A percentile compares a stretch with the other conserved stretches of the same genome.
These are phyloP conservation scores for Zygotorulaspora sp. DNA, from an alignment of 805 yeast genomes.

Conservation along the genomic window DNA sequence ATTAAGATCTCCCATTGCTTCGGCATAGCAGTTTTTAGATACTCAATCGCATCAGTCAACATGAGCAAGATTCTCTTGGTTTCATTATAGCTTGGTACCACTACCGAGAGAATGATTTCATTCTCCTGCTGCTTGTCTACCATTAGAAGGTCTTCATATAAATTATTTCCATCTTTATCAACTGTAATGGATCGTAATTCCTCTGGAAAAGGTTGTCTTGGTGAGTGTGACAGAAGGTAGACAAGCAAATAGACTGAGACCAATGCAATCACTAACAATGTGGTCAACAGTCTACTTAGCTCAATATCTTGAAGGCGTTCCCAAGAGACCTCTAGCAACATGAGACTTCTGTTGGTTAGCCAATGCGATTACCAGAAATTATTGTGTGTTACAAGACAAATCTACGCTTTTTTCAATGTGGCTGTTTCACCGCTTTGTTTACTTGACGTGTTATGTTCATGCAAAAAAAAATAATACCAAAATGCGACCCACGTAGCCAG, in stretches of 20 bases:
- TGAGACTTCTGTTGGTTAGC: background rate
- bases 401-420: background rate
- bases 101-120: constrained; percentile 60
- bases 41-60: constrained; percentile 64
- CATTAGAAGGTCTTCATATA: constrained; percentile 32
- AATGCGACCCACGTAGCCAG: background rate
- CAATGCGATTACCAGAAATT: background rate
- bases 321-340: constrained; percentile 5
- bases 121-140: constrained; percentile 23
- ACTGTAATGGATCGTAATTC: constrained; percentile 55
- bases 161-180: constrained; percentile 29
- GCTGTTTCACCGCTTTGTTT: constrained; percentile 1
- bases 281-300: constrained; percentile 10
- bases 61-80: constrained; percentile 61
- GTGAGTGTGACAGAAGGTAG: constrained; percentile 55
- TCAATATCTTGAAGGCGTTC: constrained; percentile 12
- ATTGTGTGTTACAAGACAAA: background rate
- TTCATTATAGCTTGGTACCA: constrained; percentile 94
- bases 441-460: background rate
- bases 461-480: background rate
- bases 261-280: constrained; percentile 10
- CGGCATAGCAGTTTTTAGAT: constrained; percentile 39
- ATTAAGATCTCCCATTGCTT: constrained; percentile 60
- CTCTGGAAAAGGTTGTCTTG: constrained; percentile 49
- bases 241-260: constrained; percentile 39